These are phyloP conservation scores for Panaeolus cyanescens DNA, from an alignment of 768 basidiomycete species.

Conservation along the genomic window DNA sequence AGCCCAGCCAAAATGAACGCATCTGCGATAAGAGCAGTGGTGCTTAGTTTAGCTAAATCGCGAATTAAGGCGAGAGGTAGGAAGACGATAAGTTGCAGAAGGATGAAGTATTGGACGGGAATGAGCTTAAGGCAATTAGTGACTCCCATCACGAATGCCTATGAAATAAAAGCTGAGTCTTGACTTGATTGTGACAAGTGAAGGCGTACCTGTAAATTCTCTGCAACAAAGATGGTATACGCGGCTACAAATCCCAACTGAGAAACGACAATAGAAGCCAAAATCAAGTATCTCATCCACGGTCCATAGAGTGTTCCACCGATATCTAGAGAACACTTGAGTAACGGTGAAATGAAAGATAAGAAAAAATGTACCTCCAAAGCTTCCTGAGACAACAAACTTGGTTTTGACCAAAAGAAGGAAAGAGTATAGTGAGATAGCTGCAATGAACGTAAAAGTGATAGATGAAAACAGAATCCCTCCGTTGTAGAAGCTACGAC, in stretches of 20 bases:
- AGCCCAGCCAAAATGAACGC: conserved; percentile 91
- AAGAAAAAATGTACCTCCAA: conserved; percentile 65
- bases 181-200: not conserved
- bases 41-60: conserved; percentile 92
- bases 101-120: conserved; percentile 78
- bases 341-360: not conserved
- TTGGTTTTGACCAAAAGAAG: conserved; percentile 87
- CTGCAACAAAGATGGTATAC: conserved; percentile 95
- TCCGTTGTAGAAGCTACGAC: conserved; percentile 86
- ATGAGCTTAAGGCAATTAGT: conserved; percentile 72
- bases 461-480: conserved; percentile 87
- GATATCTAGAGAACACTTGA: conserved; percentile 61
- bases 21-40: conserved; percentile 91
- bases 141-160: conserved; percentile 83
- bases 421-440: conserved; percentile 92
- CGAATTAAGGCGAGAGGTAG: conserved; percentile 88
- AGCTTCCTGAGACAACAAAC: conserved; percentile 87
- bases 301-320: conserved; percentile 90
- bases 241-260: conserved; percentile 89
- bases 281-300: conserved; percentile 90
- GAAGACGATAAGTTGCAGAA: conserved; percentile 83
- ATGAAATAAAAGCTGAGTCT: conserved; percentile 15
- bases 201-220: conserved; percentile 66
- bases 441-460: conserved; percentile 77
- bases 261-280: conserved; percentile 84